phyloP scores from a whole-genome alignment of 192 early-diverging fungal species.

The Fimicolochytrium jonesii region DNA sequence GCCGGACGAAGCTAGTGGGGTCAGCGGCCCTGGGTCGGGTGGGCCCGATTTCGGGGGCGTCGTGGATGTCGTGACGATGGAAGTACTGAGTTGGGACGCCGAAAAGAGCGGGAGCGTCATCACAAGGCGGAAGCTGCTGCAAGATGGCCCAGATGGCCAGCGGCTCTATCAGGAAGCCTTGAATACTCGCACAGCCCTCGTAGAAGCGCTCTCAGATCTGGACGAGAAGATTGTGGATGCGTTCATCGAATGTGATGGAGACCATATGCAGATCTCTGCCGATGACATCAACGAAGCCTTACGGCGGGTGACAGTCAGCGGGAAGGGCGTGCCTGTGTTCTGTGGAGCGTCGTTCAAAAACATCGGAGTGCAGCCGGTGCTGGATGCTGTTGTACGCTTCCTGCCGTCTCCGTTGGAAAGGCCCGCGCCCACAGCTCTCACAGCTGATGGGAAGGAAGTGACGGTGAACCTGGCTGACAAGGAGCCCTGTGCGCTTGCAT shows the following conservation, averaged over 20 bases:
- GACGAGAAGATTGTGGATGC: conserved; percentile 81
- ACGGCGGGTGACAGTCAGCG: conserved; percentile 64
- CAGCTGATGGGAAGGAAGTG: conserved; percentile 35
- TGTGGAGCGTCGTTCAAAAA: conserved; percentile 86
- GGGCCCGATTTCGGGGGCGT: conserved; percentile 53
- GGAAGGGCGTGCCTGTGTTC: conserved; percentile 74
- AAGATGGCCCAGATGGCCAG: background rate
- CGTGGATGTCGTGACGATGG: conserved; percentile 74
- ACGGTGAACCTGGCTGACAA: conserved; percentile 10
- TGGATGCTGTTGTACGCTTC: conserved; percentile 85
- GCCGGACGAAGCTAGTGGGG: conserved; percentile 24
- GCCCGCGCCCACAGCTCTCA: conserved; percentile 50
- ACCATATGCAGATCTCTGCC: conserved; percentile 62
- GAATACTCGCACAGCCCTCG: conserved; percentile 61
- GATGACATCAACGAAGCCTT: conserved; percentile 62
- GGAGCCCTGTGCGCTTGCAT: conserved; percentile 75
- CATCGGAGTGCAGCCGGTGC: conserved; percentile 86
- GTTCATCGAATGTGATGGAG: conserved; percentile 72
- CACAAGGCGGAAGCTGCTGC: conserved; percentile 7
- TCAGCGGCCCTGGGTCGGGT: conserved; percentile 24
- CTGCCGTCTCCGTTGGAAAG: conserved; percentile 76
- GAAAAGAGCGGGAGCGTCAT: conserved; percentile 39
- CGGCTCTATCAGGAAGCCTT: conserved; percentile 24
- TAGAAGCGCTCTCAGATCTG: conserved; percentile 78
- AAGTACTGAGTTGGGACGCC: conserved; percentile 55